A percentile compares a stretch with the other conserved stretches of the same genome.
These are phyloP conservation scores for Suillus fuscotomentosus DNA, from an alignment of 768 basidiomycete species.

Conservation along the genomic window DNA sequence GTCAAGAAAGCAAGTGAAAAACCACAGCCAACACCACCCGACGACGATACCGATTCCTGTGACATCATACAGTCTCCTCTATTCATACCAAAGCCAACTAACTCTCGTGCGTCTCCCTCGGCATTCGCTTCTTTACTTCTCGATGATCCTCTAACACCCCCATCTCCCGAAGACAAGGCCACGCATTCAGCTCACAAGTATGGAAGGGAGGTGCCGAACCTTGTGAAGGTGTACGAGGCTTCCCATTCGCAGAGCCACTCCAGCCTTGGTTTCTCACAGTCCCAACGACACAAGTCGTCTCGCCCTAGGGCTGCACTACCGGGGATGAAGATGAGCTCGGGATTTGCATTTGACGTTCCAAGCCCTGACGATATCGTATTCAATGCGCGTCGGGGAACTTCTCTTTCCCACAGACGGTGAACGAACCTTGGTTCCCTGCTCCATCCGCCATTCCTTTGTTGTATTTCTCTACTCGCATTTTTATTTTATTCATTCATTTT, in stretches of 20 bases:
- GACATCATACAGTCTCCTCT: constrained; percentile 47
- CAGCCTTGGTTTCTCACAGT: constrained; percentile 21
- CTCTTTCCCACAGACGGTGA: constrained; percentile 44
- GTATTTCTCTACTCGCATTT: constrained; percentile 3
- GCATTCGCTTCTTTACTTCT: constrained; percentile 73
- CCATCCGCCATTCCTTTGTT: not conserved
- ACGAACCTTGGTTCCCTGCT: constrained; percentile 11
- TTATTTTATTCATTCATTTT: constrained; percentile 6
- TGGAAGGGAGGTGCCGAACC: constrained; percentile 30
- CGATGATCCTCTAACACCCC: constrained; percentile 42
- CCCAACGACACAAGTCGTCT: constrained; percentile 12
- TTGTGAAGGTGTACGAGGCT: constrained; percentile 28
- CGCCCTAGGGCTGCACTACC: constrained; percentile 27
- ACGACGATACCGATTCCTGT: constrained; percentile 34
- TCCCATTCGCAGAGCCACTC: constrained; percentile 29
- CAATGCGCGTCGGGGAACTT: constrained; percentile 75
- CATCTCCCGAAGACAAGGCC: constrained; percentile 34
- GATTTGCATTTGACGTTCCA: constrained; percentile 75
- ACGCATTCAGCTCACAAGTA: constrained; percentile 30
- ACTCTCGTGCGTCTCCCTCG: constrained; percentile 74
- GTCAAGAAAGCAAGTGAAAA: constrained; percentile 57
- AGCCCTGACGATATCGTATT: constrained; percentile 92
- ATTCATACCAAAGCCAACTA: constrained; percentile 51
- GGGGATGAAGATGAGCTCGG: constrained; percentile 31
- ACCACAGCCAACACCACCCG: constrained; percentile 33